Base-by-base conservation (phyloP, 345 rosid genomes). In the Pugionium dolabratum region DNA sequence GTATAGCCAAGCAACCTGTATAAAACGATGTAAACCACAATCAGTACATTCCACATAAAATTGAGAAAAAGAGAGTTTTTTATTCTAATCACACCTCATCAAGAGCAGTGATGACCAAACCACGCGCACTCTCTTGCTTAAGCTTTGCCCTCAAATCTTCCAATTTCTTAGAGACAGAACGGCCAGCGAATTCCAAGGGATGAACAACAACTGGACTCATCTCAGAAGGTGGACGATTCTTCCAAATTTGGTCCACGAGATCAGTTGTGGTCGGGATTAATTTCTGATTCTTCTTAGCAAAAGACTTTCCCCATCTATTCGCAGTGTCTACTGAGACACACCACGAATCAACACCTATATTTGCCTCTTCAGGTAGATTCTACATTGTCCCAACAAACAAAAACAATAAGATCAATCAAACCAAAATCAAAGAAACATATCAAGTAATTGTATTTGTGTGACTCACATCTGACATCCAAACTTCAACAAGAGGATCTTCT, bases 1-100 rank as follows among this genome's bases (percentile, higher is more conserved):
- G 74, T 83, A 94, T 66, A 90, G 61, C 99, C 99, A 94, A 75
- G 99, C 99, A 81, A 93, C 99, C 98, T 91, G 84, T 75, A 82
- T 30, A 56, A 36, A 47, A 54, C 28, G 4, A 0, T 3, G 7
- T 37, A 69, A 67, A 40, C 32, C 33, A 26, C 44, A 9, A 59
- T 43, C 47, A 52, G 27, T 59, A 35, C 51, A 58, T 65, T 33
- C 49, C 34, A 66, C 0, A 11, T 10, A 8, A 45, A 60, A 49
- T 37, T 10, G 26, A 52, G 48, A 48, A 52, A n/a, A 41, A 18
- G 4, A 61, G 36, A 61, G 49, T 36, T 37, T 18, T 18, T 18
- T 18, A 18, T 25, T 7, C 1, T 7, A 69, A 26, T 4, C 35
- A 70, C 27, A 84, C 98, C 97, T 88, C 97, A 71, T 90, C 99